Evolutionary conservation across 768 basidiomycete genomes (phyloP).

Genomic region (Cystobasidiopsis lactophilus): DNA sequence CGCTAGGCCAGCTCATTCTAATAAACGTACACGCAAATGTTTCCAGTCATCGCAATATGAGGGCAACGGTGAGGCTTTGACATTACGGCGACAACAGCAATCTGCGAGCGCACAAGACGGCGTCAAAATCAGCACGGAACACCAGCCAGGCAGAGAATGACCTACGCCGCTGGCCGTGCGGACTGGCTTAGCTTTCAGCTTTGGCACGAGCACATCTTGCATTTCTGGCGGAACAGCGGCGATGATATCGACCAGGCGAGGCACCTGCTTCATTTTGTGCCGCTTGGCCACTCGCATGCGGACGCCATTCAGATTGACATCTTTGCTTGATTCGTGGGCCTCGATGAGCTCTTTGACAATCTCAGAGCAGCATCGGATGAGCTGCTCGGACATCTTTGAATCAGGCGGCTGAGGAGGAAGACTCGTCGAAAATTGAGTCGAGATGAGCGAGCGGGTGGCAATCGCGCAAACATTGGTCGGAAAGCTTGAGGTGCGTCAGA

Average conservation of each 20-base stretch:
- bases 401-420: too few relatives aligned
- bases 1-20: background rate
- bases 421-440: too few relatives aligned
- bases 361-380: constrained; percentile 75
- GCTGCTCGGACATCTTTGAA: constrained; percentile 37
- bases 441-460: too few relatives aligned
- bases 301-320: constrained; percentile 68
- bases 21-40: constrained; percentile 74
- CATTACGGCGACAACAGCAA: constrained; percentile 87
- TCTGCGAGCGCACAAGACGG: background rate
- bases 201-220: constrained; percentile 72
- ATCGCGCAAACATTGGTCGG: too few relatives aligned
- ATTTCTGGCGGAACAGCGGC: constrained; percentile 95
- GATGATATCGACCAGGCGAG: constrained; percentile 88
- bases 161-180: constrained; percentile 85
- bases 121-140: background rate
- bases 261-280: constrained; percentile 61
- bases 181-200: constrained; percentile 77
- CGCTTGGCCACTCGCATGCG: constrained; percentile 78
- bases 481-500: too few relatives aligned
- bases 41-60: constrained; percentile 98
- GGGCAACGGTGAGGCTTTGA: constrained; percentile 98
- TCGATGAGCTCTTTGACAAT: constrained; percentile 86
- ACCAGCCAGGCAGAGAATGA: constrained; percentile 14
- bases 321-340: constrained; percentile 52